Base-by-base conservation (phyloP, 2,329 filamentous ascomycete genomes). In the Biscogniauxia sp. region DNA sequence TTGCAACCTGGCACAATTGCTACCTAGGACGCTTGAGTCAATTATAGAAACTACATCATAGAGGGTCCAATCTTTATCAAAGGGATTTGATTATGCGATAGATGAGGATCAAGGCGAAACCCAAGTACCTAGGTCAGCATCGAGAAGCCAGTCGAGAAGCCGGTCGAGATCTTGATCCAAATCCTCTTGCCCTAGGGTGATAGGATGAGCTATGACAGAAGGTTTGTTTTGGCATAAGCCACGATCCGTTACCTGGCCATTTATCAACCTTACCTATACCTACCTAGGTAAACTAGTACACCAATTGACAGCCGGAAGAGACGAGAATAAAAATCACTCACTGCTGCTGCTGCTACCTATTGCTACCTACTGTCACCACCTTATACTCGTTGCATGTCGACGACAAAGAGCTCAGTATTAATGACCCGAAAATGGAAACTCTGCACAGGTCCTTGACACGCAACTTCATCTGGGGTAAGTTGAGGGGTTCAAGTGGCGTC, bases 31-130 rank as follows among this genome's bases (percentile, higher is more conserved):
- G 17, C 13, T 45, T 60, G 55, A 61, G 58, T 62, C 60, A 59
- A 58, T 55, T 63, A 59, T 59, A 61, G 51, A 51, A 28, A 61
- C 59, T 62, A 52, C 32, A 52, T 57, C 55, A 59, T 57, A 58
- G 26, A 58, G 62, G 62, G 17, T 13, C 37, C 28, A 45, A 65
- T 65, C 62, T 49, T 63, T 37, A 60, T 63, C 49, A 60, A 64
- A 62, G 54, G 56, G 41, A 51, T 50, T 32, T 51, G 54, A 11
- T 64, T 55, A 66, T 66, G 61, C 61, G 51, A 51, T 52, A 49
- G 41, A 50, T 19, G 61, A 57, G 54, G 59, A 65, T 63, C 53
- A 37, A 49, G 54, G 41, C 54, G 53, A 57, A 32, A 45, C 23
- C 50, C 25, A 51, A 17, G 19, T 11, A n/a, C n/a, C n/a, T n/a